These are phyloP conservation scores for Nissolia schottii DNA, from an alignment of 306 rosid genomes.

Conservation along the genomic window DNA sequence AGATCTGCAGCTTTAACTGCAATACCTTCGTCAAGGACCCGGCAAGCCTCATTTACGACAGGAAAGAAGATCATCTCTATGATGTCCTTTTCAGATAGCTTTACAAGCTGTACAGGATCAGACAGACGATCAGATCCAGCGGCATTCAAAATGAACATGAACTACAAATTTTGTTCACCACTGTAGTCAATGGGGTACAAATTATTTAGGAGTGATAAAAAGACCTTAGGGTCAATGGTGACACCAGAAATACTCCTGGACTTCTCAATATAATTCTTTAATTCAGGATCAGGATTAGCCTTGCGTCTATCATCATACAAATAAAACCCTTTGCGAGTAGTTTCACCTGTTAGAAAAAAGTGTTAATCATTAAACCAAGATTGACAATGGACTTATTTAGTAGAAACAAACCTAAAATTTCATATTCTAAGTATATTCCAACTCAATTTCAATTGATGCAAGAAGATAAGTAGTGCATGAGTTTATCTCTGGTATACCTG, in stretches of 20 bases:
- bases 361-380: not conserved
- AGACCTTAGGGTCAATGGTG: slow-evolving; percentile 72
- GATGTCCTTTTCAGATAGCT: slow-evolving; percentile 71
- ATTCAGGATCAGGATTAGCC: slow-evolving; percentile 83
- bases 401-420: not conserved
- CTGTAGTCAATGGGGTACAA: not conserved
- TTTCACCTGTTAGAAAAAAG: slow-evolving; percentile 56
- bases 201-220: slow-evolving; percentile 10
- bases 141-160: not conserved
- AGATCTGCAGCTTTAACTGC: slow-evolving; percentile 93
- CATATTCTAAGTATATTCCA: not conserved
- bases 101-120: slow-evolving; percentile 54
- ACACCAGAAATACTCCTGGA: slow-evolving; percentile 67
- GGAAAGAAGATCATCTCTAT: slow-evolving; percentile 95
- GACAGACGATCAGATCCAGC: slow-evolving; percentile 17
- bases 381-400: not conserved
- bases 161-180: not conserved
- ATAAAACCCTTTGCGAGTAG: slow-evolving; percentile 77
- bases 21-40: slow-evolving; percentile 92
- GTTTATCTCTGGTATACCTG: slow-evolving; percentile 43
- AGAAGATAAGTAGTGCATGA: not conserved
- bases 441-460: not conserved
- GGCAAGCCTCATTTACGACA: slow-evolving; percentile 95
- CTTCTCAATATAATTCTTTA: slow-evolving; percentile 79
- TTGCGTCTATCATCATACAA: slow-evolving; percentile 69